Percentiles rank a stretch among this genome's conserved stretches.
Evolutionary conservation across 164 flowering plant species (phyloP).

Genomic region (Piper longum): DNA sequence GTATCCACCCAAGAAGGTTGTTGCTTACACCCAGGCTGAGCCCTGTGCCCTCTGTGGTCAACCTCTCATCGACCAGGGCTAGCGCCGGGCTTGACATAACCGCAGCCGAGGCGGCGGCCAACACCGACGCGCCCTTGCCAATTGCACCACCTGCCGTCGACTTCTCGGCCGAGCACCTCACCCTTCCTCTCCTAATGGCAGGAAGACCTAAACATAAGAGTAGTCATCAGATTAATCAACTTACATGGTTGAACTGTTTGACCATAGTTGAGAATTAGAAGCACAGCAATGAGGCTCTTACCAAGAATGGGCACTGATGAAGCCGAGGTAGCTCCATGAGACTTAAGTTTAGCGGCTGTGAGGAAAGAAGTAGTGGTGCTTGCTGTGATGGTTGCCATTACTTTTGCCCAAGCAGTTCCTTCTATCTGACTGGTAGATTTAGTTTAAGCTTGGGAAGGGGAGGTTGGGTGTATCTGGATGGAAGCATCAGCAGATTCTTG

Average conservation of each 20-base stretch:
- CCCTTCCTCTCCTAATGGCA: constrained; percentile 23
- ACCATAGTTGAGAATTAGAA: background rate
- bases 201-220: constrained; percentile 27
- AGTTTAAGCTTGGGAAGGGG: background rate
- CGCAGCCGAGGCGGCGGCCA: constrained; percentile 35
- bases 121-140: constrained; percentile 26
- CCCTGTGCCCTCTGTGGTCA: constrained; percentile 95
- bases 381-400: constrained; percentile 39
- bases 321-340: constrained; percentile 6
- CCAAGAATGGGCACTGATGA: constrained; percentile 28
- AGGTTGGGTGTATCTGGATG: background rate
- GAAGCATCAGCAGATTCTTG: constrained; percentile 2
- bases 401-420: background rate
- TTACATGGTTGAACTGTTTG: background rate
- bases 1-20: constrained; percentile 87
- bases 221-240: background rate
- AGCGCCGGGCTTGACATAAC: constrained; percentile 38
- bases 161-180: constrained; percentile 32
- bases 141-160: constrained; percentile 3
- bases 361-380: constrained; percentile 19
- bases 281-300: constrained; percentile 6
- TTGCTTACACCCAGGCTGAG: constrained; percentile 85
- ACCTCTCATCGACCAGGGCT: constrained; percentile 83
- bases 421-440: background rate
- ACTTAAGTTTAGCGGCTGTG: constrained; percentile 10